A percentile compares a stretch with the other conserved stretches of the same genome.
Evolutionary conservation across 2,329 filamentous ascomycete genomes (phyloP).

Genomic region (Penicillium janthinellum): DNA sequence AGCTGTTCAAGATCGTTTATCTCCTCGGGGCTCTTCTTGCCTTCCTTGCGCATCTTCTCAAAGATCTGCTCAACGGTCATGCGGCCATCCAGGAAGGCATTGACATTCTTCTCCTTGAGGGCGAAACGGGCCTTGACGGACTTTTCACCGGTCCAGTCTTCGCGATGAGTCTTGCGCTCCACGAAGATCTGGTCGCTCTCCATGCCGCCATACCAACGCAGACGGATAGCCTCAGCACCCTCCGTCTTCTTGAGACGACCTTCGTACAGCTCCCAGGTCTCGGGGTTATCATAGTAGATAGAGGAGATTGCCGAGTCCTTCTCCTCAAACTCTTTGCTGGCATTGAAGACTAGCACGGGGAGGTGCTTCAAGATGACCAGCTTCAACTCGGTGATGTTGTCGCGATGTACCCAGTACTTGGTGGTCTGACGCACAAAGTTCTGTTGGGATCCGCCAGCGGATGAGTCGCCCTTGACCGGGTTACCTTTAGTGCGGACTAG

Average conservation of each 20-base stretch:
- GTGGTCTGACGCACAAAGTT: conserved; percentile 97
- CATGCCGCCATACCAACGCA: conserved; percentile 98
- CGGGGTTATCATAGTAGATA: conserved; percentile 96
- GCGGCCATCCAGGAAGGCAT: conserved; percentile 81
- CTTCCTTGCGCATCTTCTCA: conserved; percentile 92
- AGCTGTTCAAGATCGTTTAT: conserved; percentile 88
- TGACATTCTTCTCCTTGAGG: conserved; percentile 96
- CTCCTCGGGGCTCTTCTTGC: conserved; percentile 88
- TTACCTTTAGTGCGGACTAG: conserved; percentile 90
- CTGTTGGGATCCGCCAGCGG: conserved; percentile 87
- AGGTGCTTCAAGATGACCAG: conserved; percentile 97
- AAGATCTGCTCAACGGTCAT: conserved; percentile 87
- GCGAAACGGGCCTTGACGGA: conserved; percentile 96
- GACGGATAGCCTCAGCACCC: conserved; percentile 91
- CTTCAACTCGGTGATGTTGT: conserved; percentile 98
- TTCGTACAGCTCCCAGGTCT: conserved; percentile 91
- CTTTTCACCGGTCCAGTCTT: conserved; percentile 99
- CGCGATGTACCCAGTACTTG: conserved; percentile 98
- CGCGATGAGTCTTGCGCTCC: conserved; percentile 95
- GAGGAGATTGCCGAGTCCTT: conserved; percentile 94
- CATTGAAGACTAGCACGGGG: conserved; percentile 94
- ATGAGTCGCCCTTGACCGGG: conserved; percentile 86
- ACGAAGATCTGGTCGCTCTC: conserved; percentile 93
- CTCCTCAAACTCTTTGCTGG: conserved; percentile 91
- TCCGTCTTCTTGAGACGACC: conserved; percentile 97